phyloP scores from a whole-genome alignment of 768 basidiomycete species.

The Naganishia vaughanmartiniae region DNA sequence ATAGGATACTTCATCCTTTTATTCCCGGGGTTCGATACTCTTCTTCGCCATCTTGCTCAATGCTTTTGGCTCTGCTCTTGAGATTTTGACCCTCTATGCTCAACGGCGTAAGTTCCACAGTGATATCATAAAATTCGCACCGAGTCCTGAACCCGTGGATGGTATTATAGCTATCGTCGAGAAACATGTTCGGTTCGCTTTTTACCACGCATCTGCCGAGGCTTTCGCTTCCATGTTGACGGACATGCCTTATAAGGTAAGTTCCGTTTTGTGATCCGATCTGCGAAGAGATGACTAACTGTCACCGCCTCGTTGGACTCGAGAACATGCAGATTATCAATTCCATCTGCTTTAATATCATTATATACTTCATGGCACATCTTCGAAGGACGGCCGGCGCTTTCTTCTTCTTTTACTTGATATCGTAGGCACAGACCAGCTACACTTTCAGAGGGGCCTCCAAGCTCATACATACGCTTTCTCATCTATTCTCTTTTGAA shows the following conservation, averaged over 20 bases:
- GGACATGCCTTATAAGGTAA: slow-evolving; percentile 48
- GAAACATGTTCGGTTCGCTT: slow-evolving; percentile 57
- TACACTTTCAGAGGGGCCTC: not conserved
- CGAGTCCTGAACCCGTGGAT: too few relatives aligned
- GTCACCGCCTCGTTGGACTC: not conserved
- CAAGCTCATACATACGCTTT: not conserved
- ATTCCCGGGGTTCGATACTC: slow-evolving; percentile 39
- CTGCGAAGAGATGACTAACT: too few relatives aligned
- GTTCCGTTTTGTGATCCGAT: not conserved
- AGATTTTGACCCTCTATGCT: slow-evolving; percentile 53
- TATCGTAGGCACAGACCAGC: slow-evolving; percentile 21
- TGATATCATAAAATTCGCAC: not conserved
- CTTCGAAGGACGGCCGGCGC: slow-evolving; percentile 56
- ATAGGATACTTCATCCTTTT: slow-evolving; percentile 43
- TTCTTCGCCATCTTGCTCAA: slow-evolving; percentile 63
- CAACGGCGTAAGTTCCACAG: slow-evolving; percentile 12
- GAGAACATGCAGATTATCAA: slow-evolving; percentile 17
- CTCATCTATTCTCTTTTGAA: slow-evolving; percentile 2
- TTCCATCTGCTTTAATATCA: slow-evolving; percentile 50
- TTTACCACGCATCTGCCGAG: slow-evolving; percentile 58
- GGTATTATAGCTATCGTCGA: slow-evolving; percentile 48
- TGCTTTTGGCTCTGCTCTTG: slow-evolving; percentile 53
- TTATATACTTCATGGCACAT: slow-evolving; percentile 57
- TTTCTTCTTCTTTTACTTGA: slow-evolving; percentile 56
- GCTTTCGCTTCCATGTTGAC: slow-evolving; percentile 50